Evolutionary conservation across 1,139 yeast genomes (phyloP).

Genomic region (Suzukiozyma palmioleophila): DNA sequence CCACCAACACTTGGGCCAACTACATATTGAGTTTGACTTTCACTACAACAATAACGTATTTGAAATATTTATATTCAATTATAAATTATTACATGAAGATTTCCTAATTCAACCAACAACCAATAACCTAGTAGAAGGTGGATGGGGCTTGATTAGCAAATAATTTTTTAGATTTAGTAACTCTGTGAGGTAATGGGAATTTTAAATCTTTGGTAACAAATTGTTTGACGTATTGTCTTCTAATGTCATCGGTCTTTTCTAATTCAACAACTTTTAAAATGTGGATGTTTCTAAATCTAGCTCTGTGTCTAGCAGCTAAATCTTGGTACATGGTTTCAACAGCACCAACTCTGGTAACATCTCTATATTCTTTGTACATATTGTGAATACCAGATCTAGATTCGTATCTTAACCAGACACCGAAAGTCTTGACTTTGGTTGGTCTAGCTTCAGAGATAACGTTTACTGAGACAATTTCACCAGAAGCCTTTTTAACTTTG

Average conservation of each 20-base stretch:
- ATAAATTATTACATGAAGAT: conserved; percentile 2
- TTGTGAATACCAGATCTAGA: conserved; percentile 99
- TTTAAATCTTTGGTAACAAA: conserved; percentile 92
- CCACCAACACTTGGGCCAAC: no score
- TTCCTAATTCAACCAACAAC: background rate
- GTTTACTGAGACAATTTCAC: conserved; percentile 96
- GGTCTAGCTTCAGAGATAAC: conserved; percentile 92
- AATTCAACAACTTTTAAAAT: conserved; percentile 98
- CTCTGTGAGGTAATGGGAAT: conserved; percentile 99
- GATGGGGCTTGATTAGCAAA: conserved; percentile 93
- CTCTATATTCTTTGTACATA: conserved; percentile 99
- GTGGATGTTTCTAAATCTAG: conserved; percentile 99
- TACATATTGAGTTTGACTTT: no score
- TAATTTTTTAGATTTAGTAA: conserved; percentile 83
- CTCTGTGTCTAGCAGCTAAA: conserved; percentile 99
- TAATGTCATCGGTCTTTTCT: conserved; percentile 95
- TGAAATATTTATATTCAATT: conserved; percentile 1
- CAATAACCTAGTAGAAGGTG: conserved; percentile 74
- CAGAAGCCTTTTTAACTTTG: conserved; percentile 99
- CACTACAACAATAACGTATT: no score
- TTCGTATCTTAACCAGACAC: conserved; percentile 99
- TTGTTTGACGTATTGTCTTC: conserved; percentile 99
- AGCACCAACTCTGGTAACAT: conserved; percentile 98
- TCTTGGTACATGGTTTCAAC: conserved; percentile 99
- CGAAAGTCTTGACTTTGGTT: conserved; percentile 99